Base-by-base conservation (phyloP, 140 eudicot genomes). In the Flaveria floridana region DNA sequence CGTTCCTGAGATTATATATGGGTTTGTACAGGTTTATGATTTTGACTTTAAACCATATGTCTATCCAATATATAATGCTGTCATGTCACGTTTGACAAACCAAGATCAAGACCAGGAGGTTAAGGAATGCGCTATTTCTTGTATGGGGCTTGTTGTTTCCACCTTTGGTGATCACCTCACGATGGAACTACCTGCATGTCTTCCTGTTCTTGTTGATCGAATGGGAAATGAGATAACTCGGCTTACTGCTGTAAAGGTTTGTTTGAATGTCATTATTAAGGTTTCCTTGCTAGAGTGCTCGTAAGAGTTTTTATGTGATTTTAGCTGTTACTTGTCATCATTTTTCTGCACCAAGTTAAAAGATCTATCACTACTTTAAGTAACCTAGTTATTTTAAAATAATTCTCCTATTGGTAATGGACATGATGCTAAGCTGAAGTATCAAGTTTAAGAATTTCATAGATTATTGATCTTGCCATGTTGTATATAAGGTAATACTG, bases 101-200 rank as follows among this genome's bases (percentile, higher is more conserved):
- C 97, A 95, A 91, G 99, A 95, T 80, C 99, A 91, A 79, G 99
- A 95, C 83, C 99, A 55, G 96, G 99, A 95, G 79, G 99, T 95
- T 16, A 95, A 91, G 83, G 99, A 95, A 82, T 91, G 99, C 83
- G 99, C 99, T 48, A 95, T 95, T 68, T 81, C 92, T 65, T 95
- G 99, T 85, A 95, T 95, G 99, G 99, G 99, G 58, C 95, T 91
- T 81, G 95, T 89, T 53, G 96, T 91, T 81, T 87, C 97, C 50
- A 87, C 99, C 25, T 95, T 91, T 84, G 99, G 99, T 66, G 99
- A 95, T 85, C 89, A 91, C 71, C 97, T 95, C 34, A 82, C 77
- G 6, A 73, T 71, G 19, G 95, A 91, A 39, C 78, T 95, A 81
- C 95, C 96, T 41, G 73, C 96, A 47, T 91, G 96, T 68, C 95